Evolutionary conservation across 192 early-diverging fungal species (phyloP), one percentile per base, ranked within the genome.

Genomic region (Entomortierella beljakovae): DNA sequence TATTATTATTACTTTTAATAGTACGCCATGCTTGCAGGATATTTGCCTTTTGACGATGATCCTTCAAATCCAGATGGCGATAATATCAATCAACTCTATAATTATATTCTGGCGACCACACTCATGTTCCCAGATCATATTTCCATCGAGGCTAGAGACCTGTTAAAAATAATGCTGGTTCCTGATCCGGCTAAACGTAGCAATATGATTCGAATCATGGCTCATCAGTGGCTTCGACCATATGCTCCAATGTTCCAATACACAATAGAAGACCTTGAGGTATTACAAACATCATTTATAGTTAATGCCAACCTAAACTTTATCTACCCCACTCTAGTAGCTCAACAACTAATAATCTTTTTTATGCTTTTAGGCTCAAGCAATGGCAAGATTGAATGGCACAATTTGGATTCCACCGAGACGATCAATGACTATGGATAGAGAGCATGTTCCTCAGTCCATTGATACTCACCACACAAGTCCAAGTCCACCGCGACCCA

Each of bases 51-150:
- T 71, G 95, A 96, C 62, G 95, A 96, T 79, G 95, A 96, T 71
- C 95, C 95, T 29, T 87, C 84, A 5, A 96, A 96, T 57, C 93
- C 93, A 23, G 94, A 96, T 60, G 93, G 94, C 59, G 94, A 96
- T 69, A 96, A 96, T 70, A 93, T 93, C 77, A 93, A 90, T 68
- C 87, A 90, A 81, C 80, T 95, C 38, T 95, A 93, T 82, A 91
- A 91, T 65, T 93, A 95, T 64, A 96, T 96, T 66, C 82, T 95
- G 32, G 90, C 88, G 25, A 92, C 93, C 5, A 86, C 92, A 10
- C 79, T 94, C n/a, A 85, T 87, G 22, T 98, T 98, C 54, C 98
- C 98, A 0, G 92, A 98, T 4, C 88, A 94, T 70, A 90, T 99
- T 58, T 89, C 88, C 53, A 43, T 84, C 4, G 84, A 87, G 32